These are phyloP conservation scores for Plasmodium knowlesi DNA, from an alignment of 169 alveolate species.

Conservation along the genomic window DNA sequence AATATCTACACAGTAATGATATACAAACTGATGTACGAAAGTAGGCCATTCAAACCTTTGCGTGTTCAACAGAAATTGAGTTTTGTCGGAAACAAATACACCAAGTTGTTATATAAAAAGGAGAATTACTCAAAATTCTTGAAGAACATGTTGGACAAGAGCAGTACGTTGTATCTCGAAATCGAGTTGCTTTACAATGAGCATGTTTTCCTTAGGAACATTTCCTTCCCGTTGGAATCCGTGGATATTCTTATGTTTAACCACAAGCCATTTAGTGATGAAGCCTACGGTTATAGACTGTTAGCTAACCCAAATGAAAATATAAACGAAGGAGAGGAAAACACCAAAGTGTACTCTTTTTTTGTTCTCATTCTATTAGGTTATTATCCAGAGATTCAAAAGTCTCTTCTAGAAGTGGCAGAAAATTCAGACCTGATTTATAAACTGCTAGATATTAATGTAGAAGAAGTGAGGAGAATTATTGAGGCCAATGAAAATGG, in stretches of 20 bases:
- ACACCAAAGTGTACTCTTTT: slow-evolving; percentile 38
- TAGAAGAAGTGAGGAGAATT: slow-evolving; percentile 1
- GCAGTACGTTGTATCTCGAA: slow-evolving; percentile 42
- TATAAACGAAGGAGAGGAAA: slow-evolving; percentile 65
- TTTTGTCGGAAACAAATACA: slow-evolving; percentile 43
- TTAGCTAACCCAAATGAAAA: slow-evolving; percentile 1
- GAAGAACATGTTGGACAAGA: slow-evolving; percentile 33
- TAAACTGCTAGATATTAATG: slow-evolving; percentile 28
- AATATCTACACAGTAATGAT: slow-evolving; percentile 44
- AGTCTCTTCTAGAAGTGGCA: neutral
- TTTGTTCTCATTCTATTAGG: slow-evolving; percentile 52
- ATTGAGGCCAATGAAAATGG: neutral
- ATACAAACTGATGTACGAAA: slow-evolving; percentile 58
- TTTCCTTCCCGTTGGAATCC: slow-evolving; percentile 25
- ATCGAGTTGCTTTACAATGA: slow-evolving; percentile 53
- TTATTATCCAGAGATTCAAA: slow-evolving; percentile 57
- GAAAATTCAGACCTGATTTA: slow-evolving; percentile 27
- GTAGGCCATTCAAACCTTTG: slow-evolving; percentile 35
- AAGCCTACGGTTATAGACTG: slow-evolving; percentile 50
- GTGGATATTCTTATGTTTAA: slow-evolving; percentile 29
- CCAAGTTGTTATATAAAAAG: slow-evolving; percentile 49
- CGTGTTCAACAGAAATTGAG: slow-evolving; percentile 55
- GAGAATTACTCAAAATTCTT: slow-evolving; percentile 30
- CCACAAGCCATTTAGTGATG: slow-evolving; percentile 56
- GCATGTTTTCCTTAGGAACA: slow-evolving; percentile 56